Base-by-base conservation (phyloP, 176 grass and related monocot genomes). In the Secale cereale region DNA sequence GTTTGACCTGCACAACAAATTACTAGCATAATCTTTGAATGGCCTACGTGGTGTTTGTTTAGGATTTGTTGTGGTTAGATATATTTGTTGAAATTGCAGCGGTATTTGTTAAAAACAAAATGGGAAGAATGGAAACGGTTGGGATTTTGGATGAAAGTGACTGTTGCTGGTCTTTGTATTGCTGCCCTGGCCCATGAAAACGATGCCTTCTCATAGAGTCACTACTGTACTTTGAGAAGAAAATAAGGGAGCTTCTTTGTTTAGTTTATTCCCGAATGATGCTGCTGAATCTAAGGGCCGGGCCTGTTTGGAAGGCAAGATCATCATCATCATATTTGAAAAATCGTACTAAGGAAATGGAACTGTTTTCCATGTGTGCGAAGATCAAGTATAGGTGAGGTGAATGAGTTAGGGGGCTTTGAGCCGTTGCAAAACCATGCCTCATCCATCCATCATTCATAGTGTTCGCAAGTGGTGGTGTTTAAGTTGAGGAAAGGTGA, bases 111-210 rank as follows among this genome's bases (percentile, higher is more conserved):
- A 50, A 50, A 56, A 64, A 63, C 6, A 30, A 69, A 27, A 12
- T 33, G 39, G 50, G 30, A 16, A 35, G 17, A 56, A 28, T 37
- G 17, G 36, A 31, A 17, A 16, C n/a, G 33, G 33, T 23, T 85
- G 78, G 50, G 78, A 70, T 81, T 89, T 63, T 86, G 20, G 65
- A 9, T 79, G 83, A 86, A 86, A 86, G 74, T 36, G 74, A 86
- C 64, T 10, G 54, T 73, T 67, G 59, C 35, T 32, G 69, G 39
- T 27, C 26, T 20, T 69, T 60, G 69, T 17, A 7, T 46, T 23
- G 80, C 7, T 66, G 77, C 57, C 43, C 65, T 83, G 65, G 65
- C 8, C 19, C 40, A 25, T 46, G 88, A 83, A 65, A 82, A 74
- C 43, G 79, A 86, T 25, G 22, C 46, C 22, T 50, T 61, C 29